Evolutionary conservation across 1,284 basidiomycete species (phyloP), one percentile per base, ranked within the genome.

Genomic region (Trichosporon asahii): DNA sequence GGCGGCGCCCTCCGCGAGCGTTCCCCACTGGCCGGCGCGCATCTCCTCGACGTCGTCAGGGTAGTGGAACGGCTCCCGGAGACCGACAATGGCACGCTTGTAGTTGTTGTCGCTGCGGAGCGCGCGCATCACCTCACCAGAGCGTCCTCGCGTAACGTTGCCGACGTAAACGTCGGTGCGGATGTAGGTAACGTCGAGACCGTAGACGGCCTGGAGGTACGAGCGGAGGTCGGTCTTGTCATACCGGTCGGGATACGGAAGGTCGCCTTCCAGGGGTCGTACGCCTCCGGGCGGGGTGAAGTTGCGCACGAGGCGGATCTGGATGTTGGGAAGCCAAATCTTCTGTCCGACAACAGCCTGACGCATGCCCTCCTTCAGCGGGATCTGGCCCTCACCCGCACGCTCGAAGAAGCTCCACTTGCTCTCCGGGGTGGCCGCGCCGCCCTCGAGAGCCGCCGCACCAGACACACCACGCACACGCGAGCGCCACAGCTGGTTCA

Each of bases 211-310:
- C 44, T 85, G 84, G 33, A 98, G 88, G 82, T 97, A 96, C 2
- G 91, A 91, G 63, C 94, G 90, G 37, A 98, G 85, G 83, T 95
- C 93, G 73, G 91, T 93, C 85, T 98, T 98, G 94, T 96, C 84
- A 96, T 87, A 66, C 89, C 89, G 70, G 89, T 90, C 1, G 86
- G 85, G 55, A 97, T 88, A 69, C 93, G 91, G 86, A 98, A 97
- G 1, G 95, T 98, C 7, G 95, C 95, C 82, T 94, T 91, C 85
- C 90, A 95, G 1, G 94, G 92, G 76, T 98, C 96, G 86, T 98
- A 98, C 4, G 92, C 86, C 77, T 92, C 84, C 92, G 1, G 85
- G 83, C 0, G 88, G 89, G 0, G 93, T 95, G 77, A 90, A 84
- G 83, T 98, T 98, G 49, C 92, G 89, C 61, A 96, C 89, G 68